Conservation (phyloP, 2,329 filamentous ascomycete species). For the Aspergillus viridinutans region DNA sequence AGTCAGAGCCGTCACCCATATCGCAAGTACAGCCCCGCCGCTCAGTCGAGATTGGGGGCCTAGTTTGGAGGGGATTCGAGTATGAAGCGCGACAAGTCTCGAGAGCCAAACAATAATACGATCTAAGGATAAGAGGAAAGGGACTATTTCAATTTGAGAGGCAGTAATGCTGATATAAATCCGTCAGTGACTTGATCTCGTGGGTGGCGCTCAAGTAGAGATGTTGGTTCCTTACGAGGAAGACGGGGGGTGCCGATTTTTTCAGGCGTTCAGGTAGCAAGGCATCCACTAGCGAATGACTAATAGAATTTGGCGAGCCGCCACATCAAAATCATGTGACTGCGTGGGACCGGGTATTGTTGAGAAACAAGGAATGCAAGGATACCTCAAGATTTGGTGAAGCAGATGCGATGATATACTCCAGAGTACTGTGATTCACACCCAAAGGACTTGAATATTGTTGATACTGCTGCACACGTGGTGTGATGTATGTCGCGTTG, state of each 20-base stretch:
- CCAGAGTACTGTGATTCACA: background rate
- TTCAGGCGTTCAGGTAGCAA: constrained; percentile 24
- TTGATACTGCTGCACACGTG: background rate
- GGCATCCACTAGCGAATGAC: constrained; percentile 21
- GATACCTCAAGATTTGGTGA: background rate
- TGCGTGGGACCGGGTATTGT: background rate
- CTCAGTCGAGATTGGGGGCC: constrained; percentile 22
- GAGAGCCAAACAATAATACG: background rate
- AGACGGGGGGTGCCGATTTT: constrained; percentile 23
- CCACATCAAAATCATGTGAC: constrained; percentile 7
- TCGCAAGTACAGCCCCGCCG: constrained; percentile 30
- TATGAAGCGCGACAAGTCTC: constrained; percentile 1
- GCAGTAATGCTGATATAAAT: constrained; percentile 5
- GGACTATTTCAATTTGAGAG: background rate
- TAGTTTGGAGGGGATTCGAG: constrained; percentile 10
- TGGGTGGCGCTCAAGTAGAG: constrained; percentile 5
- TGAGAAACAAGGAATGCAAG: background rate
- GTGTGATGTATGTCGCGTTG: background rate
- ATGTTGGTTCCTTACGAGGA: constrained; percentile 13
- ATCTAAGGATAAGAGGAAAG: background rate
- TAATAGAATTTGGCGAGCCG: constrained; percentile 17
- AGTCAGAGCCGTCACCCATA: constrained; percentile 42
- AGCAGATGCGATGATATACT: background rate
- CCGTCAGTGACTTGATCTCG: constrained; percentile 4
- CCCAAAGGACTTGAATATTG: background rate